Percentiles rank a stretch among this genome's conserved stretches.
These are phyloP conservation scores for Hanseniaspora vineae DNA, from an alignment of 805 yeast species.

Conservation along the genomic window DNA sequence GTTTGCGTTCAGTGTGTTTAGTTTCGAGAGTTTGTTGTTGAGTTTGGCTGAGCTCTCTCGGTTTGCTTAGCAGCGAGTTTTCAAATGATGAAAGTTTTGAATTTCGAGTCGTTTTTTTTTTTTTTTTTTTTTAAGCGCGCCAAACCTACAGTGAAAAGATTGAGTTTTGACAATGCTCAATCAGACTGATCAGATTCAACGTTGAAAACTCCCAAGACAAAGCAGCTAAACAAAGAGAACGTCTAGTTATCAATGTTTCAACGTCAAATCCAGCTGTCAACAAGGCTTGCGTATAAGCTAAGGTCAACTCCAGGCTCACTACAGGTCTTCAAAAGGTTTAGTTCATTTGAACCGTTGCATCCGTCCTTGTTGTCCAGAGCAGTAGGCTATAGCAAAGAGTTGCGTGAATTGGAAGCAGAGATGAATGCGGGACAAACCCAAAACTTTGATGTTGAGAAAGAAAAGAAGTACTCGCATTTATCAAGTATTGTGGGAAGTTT, in stretches of 20 bases:
- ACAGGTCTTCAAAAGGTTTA: conserved; percentile 5
- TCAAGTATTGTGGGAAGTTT: conserved; percentile 31
- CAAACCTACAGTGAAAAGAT: no score
- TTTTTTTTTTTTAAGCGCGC: background rate
- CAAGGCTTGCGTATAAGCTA: no score
- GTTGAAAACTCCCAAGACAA: no score
- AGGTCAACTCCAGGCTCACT: background rate
- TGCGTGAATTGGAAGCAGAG: conserved; percentile 27
- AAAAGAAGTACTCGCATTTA: conserved; percentile 35
- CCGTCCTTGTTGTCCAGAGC: conserved; percentile 41
- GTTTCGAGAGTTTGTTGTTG: background rate
- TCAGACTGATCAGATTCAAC: no score
- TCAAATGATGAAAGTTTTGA: no score
- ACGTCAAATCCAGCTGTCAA: no score
- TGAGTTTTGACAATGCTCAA: no score
- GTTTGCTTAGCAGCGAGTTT: no score
- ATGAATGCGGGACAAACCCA: conserved; percentile 27
- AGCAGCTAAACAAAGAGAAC: no score
- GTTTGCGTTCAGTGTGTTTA: background rate
- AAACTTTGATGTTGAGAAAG: conserved; percentile 32
- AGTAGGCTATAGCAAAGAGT: conserved; percentile 27
- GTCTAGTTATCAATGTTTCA: no score
- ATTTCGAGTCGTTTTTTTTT: background rate
- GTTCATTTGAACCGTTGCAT: conserved; percentile 27
- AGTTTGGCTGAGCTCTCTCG: background rate